phyloP scores from a whole-genome alignment of 768 basidiomycete genomes.

The Lyophyllum atratum region DNA sequence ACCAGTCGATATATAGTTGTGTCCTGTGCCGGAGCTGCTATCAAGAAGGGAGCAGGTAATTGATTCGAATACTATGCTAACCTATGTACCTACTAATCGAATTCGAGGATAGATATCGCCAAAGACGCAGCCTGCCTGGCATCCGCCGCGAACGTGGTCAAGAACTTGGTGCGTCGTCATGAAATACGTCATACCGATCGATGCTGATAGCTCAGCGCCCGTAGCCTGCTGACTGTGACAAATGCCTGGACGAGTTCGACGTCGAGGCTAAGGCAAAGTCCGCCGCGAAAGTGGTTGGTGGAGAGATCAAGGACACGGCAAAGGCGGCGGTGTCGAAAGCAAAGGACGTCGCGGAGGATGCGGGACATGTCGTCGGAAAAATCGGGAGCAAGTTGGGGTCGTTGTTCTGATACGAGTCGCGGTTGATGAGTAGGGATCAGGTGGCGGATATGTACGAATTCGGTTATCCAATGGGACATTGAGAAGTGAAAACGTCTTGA shows the following conservation, averaged over 20 bases:
- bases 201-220: not conserved
- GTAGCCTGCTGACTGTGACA: slow-evolving; percentile 14
- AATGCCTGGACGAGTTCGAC: slow-evolving; percentile 13
- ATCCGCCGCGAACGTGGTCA: slow-evolving; percentile 7
- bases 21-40: slow-evolving; percentile 12
- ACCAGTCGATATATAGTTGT: not conserved
- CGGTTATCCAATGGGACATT: too few relatives aligned
- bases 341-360: slow-evolving; percentile 1
- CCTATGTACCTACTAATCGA: not conserved
- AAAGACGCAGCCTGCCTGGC: slow-evolving; percentile 15
- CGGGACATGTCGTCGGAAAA: slow-evolving; percentile 1
- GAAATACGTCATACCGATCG: too few relatives aligned
- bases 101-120: slow-evolving; percentile 3
- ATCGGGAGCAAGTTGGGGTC: slow-evolving; percentile 5
- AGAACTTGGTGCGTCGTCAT: slow-evolving; percentile 4
- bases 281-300: slow-evolving; percentile 1
- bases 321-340: not conserved
- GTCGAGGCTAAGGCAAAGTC: slow-evolving; percentile 1
- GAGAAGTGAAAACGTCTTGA: too few relatives aligned
- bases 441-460: not conserved
- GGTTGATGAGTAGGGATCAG: not conserved
- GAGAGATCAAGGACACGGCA: not conserved
- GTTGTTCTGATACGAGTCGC: not conserved
- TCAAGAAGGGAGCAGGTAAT: slow-evolving; percentile 13
- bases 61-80: not conserved